Base-by-base conservation (phyloP, 2,329 filamentous ascomycete species). In the Cytospora piceae region DNA sequence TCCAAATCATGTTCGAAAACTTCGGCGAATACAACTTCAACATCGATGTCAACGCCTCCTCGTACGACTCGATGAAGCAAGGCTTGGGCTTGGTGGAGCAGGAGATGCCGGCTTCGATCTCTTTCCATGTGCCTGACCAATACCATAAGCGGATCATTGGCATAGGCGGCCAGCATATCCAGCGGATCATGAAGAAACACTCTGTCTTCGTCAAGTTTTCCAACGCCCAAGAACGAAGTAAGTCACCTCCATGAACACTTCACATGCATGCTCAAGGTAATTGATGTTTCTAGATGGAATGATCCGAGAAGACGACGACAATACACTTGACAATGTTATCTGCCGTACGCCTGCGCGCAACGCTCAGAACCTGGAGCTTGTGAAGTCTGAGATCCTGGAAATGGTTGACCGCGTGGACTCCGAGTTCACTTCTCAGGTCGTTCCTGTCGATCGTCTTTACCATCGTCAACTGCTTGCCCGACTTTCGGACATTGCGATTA, bases 1-100 rank as follows among this genome's bases (percentile, higher is more conserved):
- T 99, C 15, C 95, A 99, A 79, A 98, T 99, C 74, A 94, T 99
- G 69, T 99, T 99, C 71, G 95, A 99, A 75, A 94, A 93, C 69
- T 99, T 98, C 82, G 97, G 97, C 78, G 95, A 99, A 81, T 99
- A 98, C 85, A 98, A 99, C 79, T 99, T 99, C 83, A 97, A 98
- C 79, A 99, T 99, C 70, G 95, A 99, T 75, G 94, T 99, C 64
- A 94, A 95, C 75, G 94, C 92, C 55, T 89, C 89, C 63, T 91
- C 92, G 72, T 98, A 97, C 76, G 94, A 97, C 70, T 93, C 94
- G 3, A 95, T 95, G 79, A 97, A 95, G 81, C 92, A 94, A 72
- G 95, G 95, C 2, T 82, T 99, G 68, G 90, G 91, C 70, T 86
- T 99, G 65, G 95, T 99, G 22, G 95, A 99, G 77, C 94, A 98